Evolutionary conservation across 192 early-diverging fungal genomes (phyloP), one percentile per base, ranked within the genome.

Genomic region (Dissophora ornata): DNA sequence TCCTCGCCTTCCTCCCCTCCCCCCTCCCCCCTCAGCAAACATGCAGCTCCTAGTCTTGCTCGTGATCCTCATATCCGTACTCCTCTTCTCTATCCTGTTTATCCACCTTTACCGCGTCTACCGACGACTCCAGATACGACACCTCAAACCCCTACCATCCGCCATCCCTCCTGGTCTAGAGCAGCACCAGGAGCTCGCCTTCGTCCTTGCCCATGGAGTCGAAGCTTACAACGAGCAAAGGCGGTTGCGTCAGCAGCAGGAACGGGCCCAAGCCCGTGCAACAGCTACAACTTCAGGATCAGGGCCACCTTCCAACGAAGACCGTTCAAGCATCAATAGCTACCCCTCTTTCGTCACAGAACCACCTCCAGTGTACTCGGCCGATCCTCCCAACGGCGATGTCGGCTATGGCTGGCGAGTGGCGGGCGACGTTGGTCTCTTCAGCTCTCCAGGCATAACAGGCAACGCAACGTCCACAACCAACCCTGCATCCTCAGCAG

Each of bases 221-320:
- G 68, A 70, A 16, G 68, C 68, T 30, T 70, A 70, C 58, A 70
- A 70, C 32, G 48, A 70, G 18, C 68, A 55, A 12, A 28, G 57
- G 16, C 58, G 59, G 13, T 30, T 56, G 42, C 51, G 68, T 18
- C 66, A 48, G 3, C 40, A 44, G 18, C 41, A 42, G 19, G 28
- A 53, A 12, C 8, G 41, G 16, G 36, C 30, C n/a, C 42, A 26
- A 13, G 47, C 18, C 7, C 15, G 11, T 51, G 29, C 47, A 32
- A 54, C 50, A 18, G 22, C 48, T 8, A 7, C 55, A 40, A 33
- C 32, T n/a, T n/a, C n/a, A n/a, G n/a, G n/a, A n/a, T 7, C 45
- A 50, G 48, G 5, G 2, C 8, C 36, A 38, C 7, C 36, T 9
- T 38, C 36, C 36, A 9, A 5, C 12, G 36, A 12, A 38, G 5